Evolutionary conservation across 164 flowering plant species (phyloP), one percentile per base, ranked within the genome.

Genomic region (Umbellularia californica): DNA sequence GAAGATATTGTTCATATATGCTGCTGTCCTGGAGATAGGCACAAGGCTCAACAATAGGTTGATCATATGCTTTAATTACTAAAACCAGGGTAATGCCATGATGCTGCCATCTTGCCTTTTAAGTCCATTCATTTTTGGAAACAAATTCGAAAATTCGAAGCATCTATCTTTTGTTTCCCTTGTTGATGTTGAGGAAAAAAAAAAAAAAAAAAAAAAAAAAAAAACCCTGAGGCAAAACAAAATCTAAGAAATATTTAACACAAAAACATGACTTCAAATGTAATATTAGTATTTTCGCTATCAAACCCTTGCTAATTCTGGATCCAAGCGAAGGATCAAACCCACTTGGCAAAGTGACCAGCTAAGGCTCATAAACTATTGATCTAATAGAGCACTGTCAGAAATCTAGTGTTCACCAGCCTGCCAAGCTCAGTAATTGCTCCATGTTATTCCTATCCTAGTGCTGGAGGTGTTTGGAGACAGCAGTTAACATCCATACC

Each of bases 401-500:
- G 67, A 64, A 64, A 25, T 14, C 67, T 22, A 64, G 28, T 22
- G 24, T 64, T n/a, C 14, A 24, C 67, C 67, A 23, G 33, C 12
- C 12, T 64, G 27, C 27, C 28, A 24, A 10, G 15, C 11, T 64
- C 28, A 55, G n/a, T 55, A 15, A 15, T 55, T 55, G n/a, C n/a
- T 55, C 17, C 28, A 23, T 60, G 0, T 60, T 60, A 7, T 60
- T 7, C 11, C 23, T 60, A 60, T 64, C 67, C 27, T 22, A 25
- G 28, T 64, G 14, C 67, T 64, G 28, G 67, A 24, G 28, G 28
- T 25, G 23, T 64, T 58, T 17, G 19, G 19, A 17, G 63, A 58
- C 19, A 13, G 0, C n/a, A 64, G n/a, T 64, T 23, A 64, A 1
- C 12, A 22, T 62, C 3, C 84, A 68, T 89, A 95, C 99, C 99